Base-by-base conservation (phyloP, 225 moss, liverwort and hornwort genomes). In the Pseudoscleropodium purum region DNA sequence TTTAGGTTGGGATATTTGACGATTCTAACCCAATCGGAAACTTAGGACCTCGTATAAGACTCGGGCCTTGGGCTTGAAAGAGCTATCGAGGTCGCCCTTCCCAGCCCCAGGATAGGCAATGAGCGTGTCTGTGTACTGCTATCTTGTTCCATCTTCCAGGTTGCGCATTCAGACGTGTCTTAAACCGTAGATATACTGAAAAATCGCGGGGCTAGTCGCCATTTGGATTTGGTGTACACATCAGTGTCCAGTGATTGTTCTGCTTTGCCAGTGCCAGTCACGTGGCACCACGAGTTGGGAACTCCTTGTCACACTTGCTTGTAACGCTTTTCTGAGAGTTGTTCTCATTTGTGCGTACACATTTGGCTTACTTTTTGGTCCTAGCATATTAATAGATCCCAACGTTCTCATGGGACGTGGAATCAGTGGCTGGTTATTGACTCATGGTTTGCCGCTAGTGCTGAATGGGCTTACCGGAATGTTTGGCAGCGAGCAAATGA, bases 401-500 rank as follows among this genome's bases (percentile, higher is more conserved):
- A 64, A 10, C 33, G 49, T 67, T 26, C 6, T 72, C 31, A 61
- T 66, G 62, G 39, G 88, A 67, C 73, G 14, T 84, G 41, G 73
- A 89, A 25, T 10, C 33, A 79, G 56, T 21, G 54, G 10, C 77
- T 43, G 45, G 18, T 85, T 41, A 76, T 85, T 39, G 70, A 70
- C 24, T 72, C 34, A 61, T 86, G 83, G 54, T 86, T 79, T 33
- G 59, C 57, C 64, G 66, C 16, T 72, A 47, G 30, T 79, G 73
- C 85, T 93, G 63, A 91, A 78, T 47, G 52, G 65, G 37, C 59
- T 69, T 75, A 19, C 11, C 18, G 86, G 81, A 61, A 84, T 90
- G 84, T 90, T 85, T 93, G 86, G 75, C 95, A 99, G 99, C 89
- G 97, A 95, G 81, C 99, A 99, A 94, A 96, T 96, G 94, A 99